A percentile compares a stretch with the other conserved stretches of the same genome.
Evolutionary conservation across 2,329 filamentous ascomycete species (phyloP).

Genomic region (Aspergillus transmontanensis): DNA sequence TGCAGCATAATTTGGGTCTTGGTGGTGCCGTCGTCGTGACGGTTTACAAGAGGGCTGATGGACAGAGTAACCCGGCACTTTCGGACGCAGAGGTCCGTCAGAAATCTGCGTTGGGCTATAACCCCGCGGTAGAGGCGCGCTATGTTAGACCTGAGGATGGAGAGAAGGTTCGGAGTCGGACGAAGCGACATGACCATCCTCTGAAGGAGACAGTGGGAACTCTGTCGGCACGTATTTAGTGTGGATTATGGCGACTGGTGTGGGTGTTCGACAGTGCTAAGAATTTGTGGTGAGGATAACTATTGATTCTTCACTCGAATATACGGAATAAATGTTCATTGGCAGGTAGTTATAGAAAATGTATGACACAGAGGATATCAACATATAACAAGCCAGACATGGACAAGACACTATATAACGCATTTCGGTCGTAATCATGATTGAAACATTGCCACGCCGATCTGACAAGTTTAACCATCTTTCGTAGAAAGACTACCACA

Average conservation of each 20-base stretch:
- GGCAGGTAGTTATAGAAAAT: not conserved
- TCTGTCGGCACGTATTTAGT: not conserved
- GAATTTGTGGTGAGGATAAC: not conserved
- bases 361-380: not conserved
- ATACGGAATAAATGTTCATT: not conserved
- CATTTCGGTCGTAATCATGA: not conserved
- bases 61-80: slow-evolving; percentile 44
- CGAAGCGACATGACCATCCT: not conserved
- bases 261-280: not conserved
- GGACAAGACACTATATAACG: not conserved
- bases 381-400: not conserved
- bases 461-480: not conserved
- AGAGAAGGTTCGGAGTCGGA: slow-evolving; percentile 3
- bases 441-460: no score
- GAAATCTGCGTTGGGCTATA: slow-evolving; percentile 72
- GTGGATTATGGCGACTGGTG: accelerated
- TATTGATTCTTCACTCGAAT: no score
- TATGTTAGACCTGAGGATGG: slow-evolving; percentile 62
- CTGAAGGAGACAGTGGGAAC: slow-evolving; percentile 3
- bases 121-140: slow-evolving; percentile 84
- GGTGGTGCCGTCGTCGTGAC: slow-evolving; percentile 90
- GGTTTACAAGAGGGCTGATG: slow-evolving; percentile 82
- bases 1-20: slow-evolving; percentile 91
- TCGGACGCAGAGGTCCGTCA: slow-evolving; percentile 42
- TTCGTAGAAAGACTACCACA: not conserved